Base-by-base conservation (phyloP, 192 early-diverging fungal genomes). In the Gaertneriomyces sp. region DNA sequence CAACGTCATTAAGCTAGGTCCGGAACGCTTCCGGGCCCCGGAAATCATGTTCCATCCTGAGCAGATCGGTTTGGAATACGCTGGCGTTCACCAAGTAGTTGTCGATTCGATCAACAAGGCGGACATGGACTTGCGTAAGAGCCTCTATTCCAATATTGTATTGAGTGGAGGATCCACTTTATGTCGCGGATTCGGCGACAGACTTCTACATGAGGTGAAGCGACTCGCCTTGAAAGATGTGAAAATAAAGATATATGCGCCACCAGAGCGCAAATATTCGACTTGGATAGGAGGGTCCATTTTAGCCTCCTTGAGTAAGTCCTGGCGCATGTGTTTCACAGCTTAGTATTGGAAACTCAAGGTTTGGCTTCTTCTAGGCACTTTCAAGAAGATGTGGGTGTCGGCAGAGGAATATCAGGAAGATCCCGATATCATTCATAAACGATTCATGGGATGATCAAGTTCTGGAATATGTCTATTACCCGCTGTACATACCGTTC, bases 311-410 rank as follows among this genome's bases (percentile, higher is more conserved):
- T 84, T 98, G 61, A 92, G 91, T 81, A 74, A 20, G 60, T 81
- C 9, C 25, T 17, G n/a, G 20, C 43, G 14, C 1, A 39, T 49
- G 0, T n/a, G 0, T 0, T 49, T 49, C 47, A 49, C 39, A 39
- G 17, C 39, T 56, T 56, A n/a, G 0, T 60, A 4, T 6, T n/a
- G 25, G 42, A 17, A 70, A 14, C 70, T 56, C 70, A 25, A 65
- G 7, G n/a, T 6, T n/a, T n/a, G 7, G 41, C 20, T 47, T 70
- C 39, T 25, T 62, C 42, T 65, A 50, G 76, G 69, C 77, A 93
- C 96, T n/a, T 98, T 98, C 82, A 96, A 95, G 75, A 96, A 94
- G 87, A 96, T 98, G 93, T 99, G 96, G 96, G 87, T 99, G 10
- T 93, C 93, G 5, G 91, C 96, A 52, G 94, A 97, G 75, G 95